Percentiles rank a stretch among this genome's conserved stretches.
Conservation (phyloP, 768 basidiomycete species). For the Fomitopsis serialis region DNA sequence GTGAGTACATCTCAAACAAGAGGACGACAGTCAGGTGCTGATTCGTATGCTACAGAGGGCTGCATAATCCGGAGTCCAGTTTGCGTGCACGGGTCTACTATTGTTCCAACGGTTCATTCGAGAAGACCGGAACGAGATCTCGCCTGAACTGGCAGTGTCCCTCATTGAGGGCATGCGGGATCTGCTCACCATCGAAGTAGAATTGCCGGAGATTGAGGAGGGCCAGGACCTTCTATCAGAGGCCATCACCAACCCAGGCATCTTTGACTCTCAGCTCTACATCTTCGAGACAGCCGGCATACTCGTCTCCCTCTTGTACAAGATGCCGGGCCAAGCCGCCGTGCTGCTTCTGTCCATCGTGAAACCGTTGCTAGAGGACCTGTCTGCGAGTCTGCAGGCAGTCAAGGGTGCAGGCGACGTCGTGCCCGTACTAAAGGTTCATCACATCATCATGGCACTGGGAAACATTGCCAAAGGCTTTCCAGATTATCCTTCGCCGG, state of each 20-base stretch:
- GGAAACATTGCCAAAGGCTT: slow-evolving; percentile 96
- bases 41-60: slow-evolving; percentile 49
- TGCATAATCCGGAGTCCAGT: slow-evolving; percentile 69
- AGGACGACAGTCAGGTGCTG: background rate
- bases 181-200: slow-evolving; percentile 67
- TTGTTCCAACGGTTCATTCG: slow-evolving; percentile 89
- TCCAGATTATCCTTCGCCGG: slow-evolving; percentile 77
- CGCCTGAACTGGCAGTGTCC: slow-evolving; percentile 59
- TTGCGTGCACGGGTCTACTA: slow-evolving; percentile 83
- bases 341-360: slow-evolving; percentile 70
- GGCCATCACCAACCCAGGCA: slow-evolving; percentile 63
- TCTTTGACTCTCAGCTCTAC: slow-evolving; percentile 89
- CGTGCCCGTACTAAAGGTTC: slow-evolving; percentile 78
- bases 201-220: slow-evolving; percentile 74
- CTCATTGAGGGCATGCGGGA: slow-evolving; percentile 76
- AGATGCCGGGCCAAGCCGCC: slow-evolving; percentile 61
- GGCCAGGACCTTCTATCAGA: slow-evolving; percentile 71
- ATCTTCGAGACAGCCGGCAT: slow-evolving; percentile 90
- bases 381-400: slow-evolving; percentile 51
- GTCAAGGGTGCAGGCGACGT: slow-evolving; percentile 59
- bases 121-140: slow-evolving; percentile 74
- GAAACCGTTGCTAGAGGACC: slow-evolving; percentile 74
- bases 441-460: slow-evolving; percentile 91
- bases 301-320: slow-evolving; percentile 72
- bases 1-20: slow-evolving; percentile 37